These are phyloP conservation scores for Eremothecium cymbalariae DNA, from an alignment of 1,139 yeast species.

Conservation along the genomic window DNA sequence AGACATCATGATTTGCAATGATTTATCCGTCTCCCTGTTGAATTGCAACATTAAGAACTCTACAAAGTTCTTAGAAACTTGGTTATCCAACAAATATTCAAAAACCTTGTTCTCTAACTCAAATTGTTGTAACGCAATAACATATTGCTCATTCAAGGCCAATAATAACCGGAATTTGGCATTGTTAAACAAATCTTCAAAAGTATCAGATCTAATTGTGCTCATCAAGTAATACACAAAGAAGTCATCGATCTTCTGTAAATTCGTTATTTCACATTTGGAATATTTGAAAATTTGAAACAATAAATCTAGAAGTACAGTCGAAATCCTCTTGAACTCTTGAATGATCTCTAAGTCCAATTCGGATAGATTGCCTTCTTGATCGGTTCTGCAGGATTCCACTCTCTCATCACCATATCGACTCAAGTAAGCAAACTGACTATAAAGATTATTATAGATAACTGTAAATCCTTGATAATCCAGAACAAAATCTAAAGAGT, in stretches of 20 bases:
- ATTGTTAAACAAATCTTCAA: slow-evolving; percentile 58
- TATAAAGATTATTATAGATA: slow-evolving; percentile 36
- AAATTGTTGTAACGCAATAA: slow-evolving; percentile 47
- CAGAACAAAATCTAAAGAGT: slow-evolving; percentile 39
- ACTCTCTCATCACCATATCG: slow-evolving; percentile 24
- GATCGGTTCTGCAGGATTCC: slow-evolving; percentile 5
- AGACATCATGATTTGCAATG: slow-evolving; percentile 68
- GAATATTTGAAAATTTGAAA: slow-evolving; percentile 47
- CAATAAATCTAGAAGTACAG: slow-evolving; percentile 43
- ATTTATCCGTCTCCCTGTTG: slow-evolving; percentile 63
- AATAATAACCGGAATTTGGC: slow-evolving; percentile 67
- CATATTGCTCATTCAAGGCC: slow-evolving; percentile 75
- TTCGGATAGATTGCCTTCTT: slow-evolving; percentile 25
- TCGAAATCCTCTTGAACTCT: slow-evolving; percentile 33
- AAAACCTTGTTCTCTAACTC: slow-evolving; percentile 42
- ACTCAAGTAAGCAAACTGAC: slow-evolving; percentile 30
- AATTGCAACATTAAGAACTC: slow-evolving; percentile 54
- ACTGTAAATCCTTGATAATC: slow-evolving; percentile 45
- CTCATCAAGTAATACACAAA: slow-evolving; percentile 43
- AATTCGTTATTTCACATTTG: slow-evolving; percentile 38
- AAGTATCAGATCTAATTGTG: slow-evolving; percentile 38
- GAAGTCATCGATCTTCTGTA: slow-evolving; percentile 42
- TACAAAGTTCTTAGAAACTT: slow-evolving; percentile 42
- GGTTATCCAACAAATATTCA: slow-evolving; percentile 36
- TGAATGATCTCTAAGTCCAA: slow-evolving; percentile 27